A percentile compares a stretch with the other conserved stretches of the same genome.
Conservation (phyloP, 2,329 filamentous ascomycete species). For the Microcyclospora tardicrescens region DNA sequence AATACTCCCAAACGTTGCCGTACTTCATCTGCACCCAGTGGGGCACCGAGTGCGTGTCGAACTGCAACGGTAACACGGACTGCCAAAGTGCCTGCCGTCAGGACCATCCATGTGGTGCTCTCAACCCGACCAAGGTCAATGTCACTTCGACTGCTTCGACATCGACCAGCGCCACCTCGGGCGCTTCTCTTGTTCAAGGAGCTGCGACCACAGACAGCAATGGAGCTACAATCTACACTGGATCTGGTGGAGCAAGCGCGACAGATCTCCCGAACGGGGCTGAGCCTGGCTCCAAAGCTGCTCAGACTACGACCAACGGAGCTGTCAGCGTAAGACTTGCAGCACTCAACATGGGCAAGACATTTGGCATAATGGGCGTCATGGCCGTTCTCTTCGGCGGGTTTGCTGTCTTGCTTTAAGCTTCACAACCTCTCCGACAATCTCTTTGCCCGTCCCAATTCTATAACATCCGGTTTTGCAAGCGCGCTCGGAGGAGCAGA, state of each 20-base stretch:
- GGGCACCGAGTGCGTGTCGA: slow-evolving; percentile 47
- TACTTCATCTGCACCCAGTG: slow-evolving; percentile 64
- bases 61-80: slow-evolving; percentile 42
- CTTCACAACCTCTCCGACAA: no score
- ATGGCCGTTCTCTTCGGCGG: slow-evolving; percentile 44
- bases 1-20: slow-evolving; percentile 67
- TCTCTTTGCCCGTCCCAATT: no score
- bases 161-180: slow-evolving; percentile 22
- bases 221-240: slow-evolving; percentile 30
- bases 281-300: slow-evolving; percentile 7
- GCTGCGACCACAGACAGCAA: slow-evolving; percentile 19
- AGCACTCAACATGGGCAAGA: slow-evolving; percentile 40
- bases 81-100: slow-evolving; percentile 50
- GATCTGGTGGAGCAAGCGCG: slow-evolving; percentile 26
- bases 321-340: slow-evolving; percentile 20
- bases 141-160: slow-evolving; percentile 30
- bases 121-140: slow-evolving; percentile 49
- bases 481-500: no score
- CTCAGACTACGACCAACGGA: slow-evolving; percentile 3
- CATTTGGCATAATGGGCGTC: slow-evolving; percentile 44
- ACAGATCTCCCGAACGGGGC: slow-evolving; percentile 22
- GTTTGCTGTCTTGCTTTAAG: slow-evolving; percentile 33
- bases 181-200: slow-evolving; percentile 18
- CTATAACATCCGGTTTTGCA: no score
- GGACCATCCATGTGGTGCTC: slow-evolving; percentile 61